Conservation (phyloP, 108 stramenopile species). For the Conticribra weissflogii region DNA sequence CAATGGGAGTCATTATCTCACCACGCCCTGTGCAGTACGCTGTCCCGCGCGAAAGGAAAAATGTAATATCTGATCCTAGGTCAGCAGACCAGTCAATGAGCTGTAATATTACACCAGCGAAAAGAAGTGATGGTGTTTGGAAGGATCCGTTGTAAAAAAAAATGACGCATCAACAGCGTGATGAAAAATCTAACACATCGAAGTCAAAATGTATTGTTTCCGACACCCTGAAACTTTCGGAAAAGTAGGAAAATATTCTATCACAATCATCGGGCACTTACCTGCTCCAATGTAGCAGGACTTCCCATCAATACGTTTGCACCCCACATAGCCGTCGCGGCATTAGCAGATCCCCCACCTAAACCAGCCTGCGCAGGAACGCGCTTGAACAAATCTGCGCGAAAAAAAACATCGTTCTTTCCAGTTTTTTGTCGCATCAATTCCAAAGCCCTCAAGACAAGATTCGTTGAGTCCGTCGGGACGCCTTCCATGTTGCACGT, state of each 20-base stretch:
- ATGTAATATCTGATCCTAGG: constrained; percentile 95
- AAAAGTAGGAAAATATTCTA: too few species aligned
- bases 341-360: constrained; percentile 94
- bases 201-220: too few species aligned
- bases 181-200: too few species aligned
- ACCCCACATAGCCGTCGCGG: constrained; percentile 94
- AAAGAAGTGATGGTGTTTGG: not conserved
- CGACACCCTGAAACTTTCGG: too few species aligned
- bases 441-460: constrained; percentile 89
- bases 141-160: not conserved
- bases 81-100: constrained; percentile 93
- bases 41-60: constrained; percentile 92
- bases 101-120: constrained; percentile 26
- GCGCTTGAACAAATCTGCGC: constrained; percentile 87
- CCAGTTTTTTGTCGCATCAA: constrained; percentile 88
- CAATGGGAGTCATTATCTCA: constrained; percentile 89
- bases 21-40: constrained; percentile 97
- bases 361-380: constrained; percentile 94
- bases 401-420: constrained; percentile 48
- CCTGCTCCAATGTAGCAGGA: constrained; percentile 83
- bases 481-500: constrained; percentile 91
- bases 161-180: not conserved
- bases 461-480: constrained; percentile 84
- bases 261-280: constrained; percentile 18
- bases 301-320: constrained; percentile 88